A percentile compares a stretch with the other conserved stretches of the same genome.
phyloP scores from a whole-genome alignment of 83 land plant genomes.

The Diphasiastrum complanatum region DNA sequence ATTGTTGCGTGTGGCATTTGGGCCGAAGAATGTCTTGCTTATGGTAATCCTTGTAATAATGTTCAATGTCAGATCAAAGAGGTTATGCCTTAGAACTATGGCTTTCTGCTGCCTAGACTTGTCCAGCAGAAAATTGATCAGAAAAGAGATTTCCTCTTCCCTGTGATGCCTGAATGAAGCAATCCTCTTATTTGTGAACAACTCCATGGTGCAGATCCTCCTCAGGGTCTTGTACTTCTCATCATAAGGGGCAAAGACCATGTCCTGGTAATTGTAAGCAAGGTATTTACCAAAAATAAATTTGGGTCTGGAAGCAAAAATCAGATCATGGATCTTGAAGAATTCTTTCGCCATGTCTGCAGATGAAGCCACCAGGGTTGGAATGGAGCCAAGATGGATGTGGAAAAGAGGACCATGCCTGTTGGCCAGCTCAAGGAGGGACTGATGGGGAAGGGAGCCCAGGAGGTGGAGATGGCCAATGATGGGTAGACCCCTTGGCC shows the following conservation, averaged over 20 bases:
- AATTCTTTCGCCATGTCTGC: slow-evolving; percentile 41
- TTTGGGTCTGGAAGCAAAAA: slow-evolving; percentile 40
- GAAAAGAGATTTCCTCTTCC: too few species aligned
- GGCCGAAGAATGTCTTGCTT: too few species aligned
- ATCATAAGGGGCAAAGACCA: slow-evolving; percentile 54
- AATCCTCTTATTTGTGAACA: too few species aligned
- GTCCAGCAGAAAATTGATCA: too few species aligned
- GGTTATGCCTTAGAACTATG: too few species aligned
- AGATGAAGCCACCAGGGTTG: slow-evolving; percentile 45
- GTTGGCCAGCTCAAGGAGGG: slow-evolving; percentile 42
- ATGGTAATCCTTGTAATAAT: too few species aligned
- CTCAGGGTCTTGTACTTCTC: slow-evolving; percentile 48
- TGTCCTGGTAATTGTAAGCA: slow-evolving; percentile 43
- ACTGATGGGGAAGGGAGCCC: slow-evolving; percentile 51
- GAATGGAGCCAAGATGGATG: slow-evolving; percentile 43
- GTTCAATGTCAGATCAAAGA: too few species aligned
- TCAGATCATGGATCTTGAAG: slow-evolving; percentile 45
- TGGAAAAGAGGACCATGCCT: slow-evolving; percentile 48
- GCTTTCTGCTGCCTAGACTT: too few species aligned
- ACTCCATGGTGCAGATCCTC: slow-evolving; percentile 40
- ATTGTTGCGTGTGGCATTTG: too few species aligned
- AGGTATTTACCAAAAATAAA: slow-evolving; percentile 42
- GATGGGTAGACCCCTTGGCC: slow-evolving; percentile 50
- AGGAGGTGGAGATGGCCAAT: slow-evolving; percentile 49
- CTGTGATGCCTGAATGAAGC: too few species aligned